Conservation (phyloP, 73 alveolate genomes). For the Symbiodinium pilosum region DNA sequence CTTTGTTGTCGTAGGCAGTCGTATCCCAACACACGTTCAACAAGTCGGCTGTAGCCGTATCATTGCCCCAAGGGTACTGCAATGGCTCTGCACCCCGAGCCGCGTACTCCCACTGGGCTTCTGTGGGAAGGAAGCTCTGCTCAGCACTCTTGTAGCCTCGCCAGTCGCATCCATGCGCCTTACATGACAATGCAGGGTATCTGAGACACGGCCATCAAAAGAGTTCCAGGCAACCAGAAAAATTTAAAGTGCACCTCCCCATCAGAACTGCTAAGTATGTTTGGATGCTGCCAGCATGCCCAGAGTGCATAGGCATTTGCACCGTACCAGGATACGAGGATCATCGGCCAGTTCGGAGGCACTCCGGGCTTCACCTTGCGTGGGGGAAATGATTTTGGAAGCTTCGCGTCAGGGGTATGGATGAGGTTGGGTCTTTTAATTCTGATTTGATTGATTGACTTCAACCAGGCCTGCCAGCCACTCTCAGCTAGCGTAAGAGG, state of each 20-base stretch:
- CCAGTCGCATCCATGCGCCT: conserved; percentile 87
- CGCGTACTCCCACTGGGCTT: conserved; percentile 93
- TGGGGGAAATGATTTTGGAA: not conserved
- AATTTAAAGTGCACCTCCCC: too few relatives aligned
- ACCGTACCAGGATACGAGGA: conserved; percentile 74
- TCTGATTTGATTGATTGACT: too few relatives aligned
- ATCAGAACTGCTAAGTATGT: too few relatives aligned
- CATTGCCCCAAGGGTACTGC: conserved; percentile 79
- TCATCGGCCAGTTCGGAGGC: conserved; percentile 93
- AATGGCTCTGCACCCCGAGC: conserved; percentile 44
- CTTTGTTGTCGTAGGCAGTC: conserved; percentile 23
- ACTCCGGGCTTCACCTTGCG: conserved; percentile 55
- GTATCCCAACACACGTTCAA: conserved; percentile 83
- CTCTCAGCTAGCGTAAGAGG: conserved; percentile 13
- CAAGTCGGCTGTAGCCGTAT: conserved; percentile 26
- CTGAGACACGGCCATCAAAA: too few relatives aligned
- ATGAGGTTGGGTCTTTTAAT: too few relatives aligned
- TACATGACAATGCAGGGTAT: too few relatives aligned
- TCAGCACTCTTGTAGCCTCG: conserved; percentile 44
- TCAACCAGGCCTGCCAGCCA: conserved; percentile 59
- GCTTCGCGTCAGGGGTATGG: not conserved
- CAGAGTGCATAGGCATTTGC: conserved; percentile 82
- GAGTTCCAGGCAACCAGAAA: too few relatives aligned
- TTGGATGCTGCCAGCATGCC: conserved; percentile 1
- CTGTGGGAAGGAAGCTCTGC: conserved; percentile 54